Base-by-base conservation (phyloP, 2,329 filamentous ascomycete genomes). In the Epichloe scottii region DNA sequence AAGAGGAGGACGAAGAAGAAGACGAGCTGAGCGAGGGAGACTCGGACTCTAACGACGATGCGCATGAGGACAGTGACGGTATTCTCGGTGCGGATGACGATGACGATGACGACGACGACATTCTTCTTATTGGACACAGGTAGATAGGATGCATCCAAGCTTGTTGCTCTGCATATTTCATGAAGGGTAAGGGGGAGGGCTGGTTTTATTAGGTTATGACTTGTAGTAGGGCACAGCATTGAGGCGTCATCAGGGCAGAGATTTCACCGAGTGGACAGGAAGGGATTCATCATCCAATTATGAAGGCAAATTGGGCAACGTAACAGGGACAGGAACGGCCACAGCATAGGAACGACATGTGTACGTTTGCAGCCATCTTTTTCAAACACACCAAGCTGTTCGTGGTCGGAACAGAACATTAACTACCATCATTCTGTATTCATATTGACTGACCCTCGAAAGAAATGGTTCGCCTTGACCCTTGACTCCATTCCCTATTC, bases 71-170 rank as follows among this genome's bases (percentile, higher is more conserved):
- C 41, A 71, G 77, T 34, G 69, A 73, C 42, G 70, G 74, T 49
- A 74, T 79, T 51, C 59, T 71, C 8, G 46, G 37, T 19, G 46
- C 38, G 7, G 70, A 71, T 2, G 73, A 74, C 2, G 74, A 77
- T 19, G 73, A 74, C 8, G 51, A 77, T 33, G 70, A 76, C 37
- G 72, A 77, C 33, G 69, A 73, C 41, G 70, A 75, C 48, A 75
- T 80, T 49, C 59, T 71, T 42, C 64, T 78, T 19, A 66, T 76
- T 55, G 75, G 75, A 26, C 75, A 78, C 57, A 63, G 71, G 51
- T 76, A 63, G 67, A 54, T 46, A n/a, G 33, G 12, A n/a, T 11
- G 17, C 35, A 37, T 33, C 23, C 12, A 11, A n/a, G 15, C 10
- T 41, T 5, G 17, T 11, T 21, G 21, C 15, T 6, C n/a, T 15